Percentiles rank a stretch among this genome's conserved stretches.
Conservation (phyloP, 208 protist genomes). For the Leishmania mexicana region DNA sequence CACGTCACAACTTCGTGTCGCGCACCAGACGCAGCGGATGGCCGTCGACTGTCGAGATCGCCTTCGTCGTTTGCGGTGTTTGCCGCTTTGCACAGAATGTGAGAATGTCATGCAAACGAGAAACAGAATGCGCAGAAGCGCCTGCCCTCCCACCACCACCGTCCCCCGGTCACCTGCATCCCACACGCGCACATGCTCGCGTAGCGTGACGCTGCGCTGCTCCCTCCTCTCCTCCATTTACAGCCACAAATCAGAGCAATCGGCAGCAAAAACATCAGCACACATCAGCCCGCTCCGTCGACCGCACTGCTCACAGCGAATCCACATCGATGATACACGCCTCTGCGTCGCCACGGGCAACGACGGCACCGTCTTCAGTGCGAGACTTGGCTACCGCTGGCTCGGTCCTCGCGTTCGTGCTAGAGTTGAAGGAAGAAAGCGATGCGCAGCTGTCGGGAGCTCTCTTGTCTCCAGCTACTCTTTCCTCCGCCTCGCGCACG, state of each 20-base stretch:
- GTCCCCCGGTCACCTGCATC: background rate
- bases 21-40: background rate
- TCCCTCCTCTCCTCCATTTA: background rate
- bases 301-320: background rate
- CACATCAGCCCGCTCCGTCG: background rate
- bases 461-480: conserved; percentile 9
- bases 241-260: background rate
- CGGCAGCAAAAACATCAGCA: background rate
- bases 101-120: background rate
- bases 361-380: background rate
- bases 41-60: background rate
- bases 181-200: background rate
- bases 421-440: background rate
- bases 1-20: background rate
- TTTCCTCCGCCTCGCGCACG: background rate
- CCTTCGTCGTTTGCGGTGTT: background rate
- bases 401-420: background rate
- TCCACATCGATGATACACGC: conserved; percentile 6
- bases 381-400: background rate
- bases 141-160: background rate
- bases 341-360: background rate
- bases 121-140: background rate
- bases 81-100: background rate
- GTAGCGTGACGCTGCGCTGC: background rate
- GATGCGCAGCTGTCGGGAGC: background rate